These are phyloP conservation scores for Boletus edulis DNA, from an alignment of 768 basidiomycete genomes.

Conservation along the genomic window DNA sequence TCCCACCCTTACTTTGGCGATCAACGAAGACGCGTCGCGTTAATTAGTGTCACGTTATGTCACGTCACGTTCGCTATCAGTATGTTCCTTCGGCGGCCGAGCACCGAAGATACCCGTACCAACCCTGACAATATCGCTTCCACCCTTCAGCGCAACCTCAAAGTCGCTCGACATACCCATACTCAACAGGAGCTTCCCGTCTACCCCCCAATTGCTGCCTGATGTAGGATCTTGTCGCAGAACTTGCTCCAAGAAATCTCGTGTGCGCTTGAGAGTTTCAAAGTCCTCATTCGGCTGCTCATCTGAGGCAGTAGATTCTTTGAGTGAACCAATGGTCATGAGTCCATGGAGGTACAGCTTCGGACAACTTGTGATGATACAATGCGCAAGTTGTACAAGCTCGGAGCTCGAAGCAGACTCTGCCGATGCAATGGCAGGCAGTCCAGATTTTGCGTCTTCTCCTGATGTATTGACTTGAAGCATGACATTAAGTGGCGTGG, in stretches of 20 bases:
- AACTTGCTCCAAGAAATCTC: constrained; percentile 51
- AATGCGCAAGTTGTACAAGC: constrained; percentile 61
- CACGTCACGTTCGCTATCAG: constrained; percentile 14
- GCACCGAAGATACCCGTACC: constrained; percentile 89
- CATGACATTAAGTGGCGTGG: constrained; percentile 69
- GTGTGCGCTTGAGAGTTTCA: constrained; percentile 58
- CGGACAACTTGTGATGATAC: constrained; percentile 73
- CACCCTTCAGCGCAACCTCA: constrained; percentile 77
- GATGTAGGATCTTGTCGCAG: constrained; percentile 34
- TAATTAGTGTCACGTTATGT: constrained; percentile 31
- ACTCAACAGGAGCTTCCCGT: constrained; percentile 59
- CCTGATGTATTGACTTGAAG: constrained; percentile 95
- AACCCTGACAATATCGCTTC: constrained; percentile 86
- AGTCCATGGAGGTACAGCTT: constrained; percentile 76
- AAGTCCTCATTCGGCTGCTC: constrained; percentile 71
- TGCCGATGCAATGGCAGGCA: constrained; percentile 52
- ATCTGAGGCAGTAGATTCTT: constrained; percentile 52
- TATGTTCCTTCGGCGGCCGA: constrained; percentile 54
- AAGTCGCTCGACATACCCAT: constrained; percentile 99
- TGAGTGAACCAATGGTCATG: constrained; percentile 94
- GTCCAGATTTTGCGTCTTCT: constrained; percentile 89
- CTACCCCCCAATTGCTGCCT: constrained; percentile 44
- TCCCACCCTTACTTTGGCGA: constrained; percentile 21
- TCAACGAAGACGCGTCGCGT: constrained; percentile 37
- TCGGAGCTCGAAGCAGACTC: constrained; percentile 41